Percentiles rank a stretch among this genome's conserved stretches.
phyloP scores from a whole-genome alignment of 2,329 filamentous ascomycete species.

The Metarhizium brunneum region DNA sequence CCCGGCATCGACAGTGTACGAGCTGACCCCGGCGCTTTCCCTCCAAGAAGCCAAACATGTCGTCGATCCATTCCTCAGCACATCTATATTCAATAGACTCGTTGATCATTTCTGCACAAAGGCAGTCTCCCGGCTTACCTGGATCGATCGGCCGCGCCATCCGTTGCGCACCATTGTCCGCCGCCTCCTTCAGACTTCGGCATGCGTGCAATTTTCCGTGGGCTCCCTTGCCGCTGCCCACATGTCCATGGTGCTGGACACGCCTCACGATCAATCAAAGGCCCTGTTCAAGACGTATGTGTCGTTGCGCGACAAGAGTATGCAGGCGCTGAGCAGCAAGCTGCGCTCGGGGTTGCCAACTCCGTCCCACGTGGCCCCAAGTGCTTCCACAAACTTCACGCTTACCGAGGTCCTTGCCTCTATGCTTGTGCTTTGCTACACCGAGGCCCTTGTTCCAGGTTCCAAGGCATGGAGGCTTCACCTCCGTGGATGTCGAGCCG shows the following conservation, averaged over 20 bases:
- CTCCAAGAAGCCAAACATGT: not conserved
- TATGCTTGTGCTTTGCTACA: conserved; percentile 7
- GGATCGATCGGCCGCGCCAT: conserved; percentile 12
- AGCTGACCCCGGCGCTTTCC: not conserved
- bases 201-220: conserved; percentile 10
- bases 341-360: not conserved
- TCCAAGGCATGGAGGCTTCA: conserved; percentile 7
- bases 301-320: conserved; percentile 2
- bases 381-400: not conserved
- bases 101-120: conserved; percentile 11
- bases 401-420: conserved; percentile 4
- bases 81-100: conserved; percentile 8
- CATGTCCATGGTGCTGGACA: conserved; percentile 4
- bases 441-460: conserved; percentile 7
- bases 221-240: conserved; percentile 6
- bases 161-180: conserved; percentile 10
- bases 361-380: not conserved
- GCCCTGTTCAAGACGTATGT: conserved; percentile 1
- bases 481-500: conserved; percentile 5
- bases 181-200: conserved; percentile 7
- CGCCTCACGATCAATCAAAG: not conserved
- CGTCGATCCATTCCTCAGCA: not conserved
- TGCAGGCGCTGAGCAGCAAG: conserved; percentile 4
- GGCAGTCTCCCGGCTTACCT: conserved; percentile 12
- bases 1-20: no score